Percentiles rank a stretch among this genome's conserved stretches.
Evolutionary conservation across 2,329 filamentous ascomycete species (phyloP).

Genomic region (Fusarium illudens): DNA sequence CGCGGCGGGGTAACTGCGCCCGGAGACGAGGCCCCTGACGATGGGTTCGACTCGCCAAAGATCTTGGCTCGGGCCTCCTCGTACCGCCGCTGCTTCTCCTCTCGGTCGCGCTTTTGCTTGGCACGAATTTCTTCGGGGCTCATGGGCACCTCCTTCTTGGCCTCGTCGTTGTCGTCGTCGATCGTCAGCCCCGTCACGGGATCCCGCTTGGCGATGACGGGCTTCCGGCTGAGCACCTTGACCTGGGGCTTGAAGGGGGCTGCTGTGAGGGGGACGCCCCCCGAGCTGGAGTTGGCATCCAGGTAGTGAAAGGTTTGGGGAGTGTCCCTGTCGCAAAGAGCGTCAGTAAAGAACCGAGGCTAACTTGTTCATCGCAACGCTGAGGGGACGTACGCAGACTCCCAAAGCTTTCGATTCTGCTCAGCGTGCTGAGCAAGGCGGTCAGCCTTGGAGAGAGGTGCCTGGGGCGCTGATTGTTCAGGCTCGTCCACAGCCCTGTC

Average conservation of each 20-base stretch:
- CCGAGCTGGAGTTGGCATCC: conserved; percentile 63
- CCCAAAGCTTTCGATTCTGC: conserved; percentile 86
- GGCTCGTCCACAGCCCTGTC: conserved; percentile 61
- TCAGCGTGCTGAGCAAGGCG: conserved; percentile 82
- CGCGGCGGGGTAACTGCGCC: conserved; percentile 68
- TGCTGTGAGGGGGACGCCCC: conserved; percentile 63
- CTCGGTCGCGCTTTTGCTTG: conserved; percentile 79
- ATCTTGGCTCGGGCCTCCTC: conserved; percentile 88
- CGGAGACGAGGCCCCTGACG: conserved; percentile 68
- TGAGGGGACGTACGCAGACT: conserved; percentile 73
- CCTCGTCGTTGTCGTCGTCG: conserved; percentile 66
- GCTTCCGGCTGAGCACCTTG: conserved; percentile 86
- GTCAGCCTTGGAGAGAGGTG: conserved; percentile 74
- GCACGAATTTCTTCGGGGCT: conserved; percentile 80
- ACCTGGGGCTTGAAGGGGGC: conserved; percentile 81
- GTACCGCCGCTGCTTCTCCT: conserved; percentile 91
- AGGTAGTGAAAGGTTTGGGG: conserved; percentile 79
- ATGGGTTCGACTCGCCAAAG: conserved; percentile 71
- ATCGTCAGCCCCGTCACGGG: conserved; percentile 58
- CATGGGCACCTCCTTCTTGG: conserved; percentile 68
- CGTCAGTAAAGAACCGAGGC: conserved; percentile 11
- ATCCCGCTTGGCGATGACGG: conserved; percentile 68
- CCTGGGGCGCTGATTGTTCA: conserved; percentile 47
- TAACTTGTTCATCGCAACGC: background rate
- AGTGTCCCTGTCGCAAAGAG: conserved; percentile 66